Evolutionary conservation across 441 rosid species (phyloP).

Genomic region (Mallotus japonicus): DNA sequence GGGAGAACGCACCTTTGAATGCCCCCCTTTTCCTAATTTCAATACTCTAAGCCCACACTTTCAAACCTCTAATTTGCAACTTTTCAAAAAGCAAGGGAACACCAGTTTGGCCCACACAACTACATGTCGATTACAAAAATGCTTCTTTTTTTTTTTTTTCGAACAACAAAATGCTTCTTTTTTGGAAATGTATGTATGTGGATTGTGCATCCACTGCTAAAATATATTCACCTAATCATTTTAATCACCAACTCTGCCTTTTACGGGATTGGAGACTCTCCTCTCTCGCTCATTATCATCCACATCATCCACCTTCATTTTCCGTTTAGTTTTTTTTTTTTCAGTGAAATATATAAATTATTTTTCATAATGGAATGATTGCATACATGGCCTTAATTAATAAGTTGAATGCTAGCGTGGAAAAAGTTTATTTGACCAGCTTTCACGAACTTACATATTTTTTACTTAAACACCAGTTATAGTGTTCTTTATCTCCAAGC

Average conservation of each 20-base stretch:
- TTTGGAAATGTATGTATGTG: slow-evolving; percentile 28
- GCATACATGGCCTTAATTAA: no score
- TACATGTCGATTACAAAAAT: slow-evolving; percentile 12
- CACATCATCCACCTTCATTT: slow-evolving; percentile 20
- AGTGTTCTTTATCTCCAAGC: no score
- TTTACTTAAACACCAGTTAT: background rate
- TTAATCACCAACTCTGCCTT: slow-evolving; percentile 31
- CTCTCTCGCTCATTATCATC: no score
- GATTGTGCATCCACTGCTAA: slow-evolving; percentile 13
- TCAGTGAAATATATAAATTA: background rate
- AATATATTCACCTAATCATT: slow-evolving; percentile 40
- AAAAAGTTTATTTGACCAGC: background rate
- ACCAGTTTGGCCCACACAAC: background rate
- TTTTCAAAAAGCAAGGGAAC: slow-evolving; percentile 40
- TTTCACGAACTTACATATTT: background rate
- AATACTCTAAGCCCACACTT: slow-evolving; percentile 29
- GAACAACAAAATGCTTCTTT: no score
- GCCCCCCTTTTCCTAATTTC: slow-evolving; percentile 45
- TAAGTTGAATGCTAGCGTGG: background rate
- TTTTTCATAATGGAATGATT: background rate
- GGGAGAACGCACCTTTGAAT: slow-evolving; percentile 30
- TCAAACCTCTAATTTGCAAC: slow-evolving; percentile 35
- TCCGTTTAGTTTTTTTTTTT: background rate
- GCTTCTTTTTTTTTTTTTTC: no score
- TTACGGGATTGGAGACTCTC: slow-evolving; percentile 34